Evolutionary conservation across 805 yeast genomes (phyloP).

Genomic region (Naumovozyma dairenensis): DNA sequence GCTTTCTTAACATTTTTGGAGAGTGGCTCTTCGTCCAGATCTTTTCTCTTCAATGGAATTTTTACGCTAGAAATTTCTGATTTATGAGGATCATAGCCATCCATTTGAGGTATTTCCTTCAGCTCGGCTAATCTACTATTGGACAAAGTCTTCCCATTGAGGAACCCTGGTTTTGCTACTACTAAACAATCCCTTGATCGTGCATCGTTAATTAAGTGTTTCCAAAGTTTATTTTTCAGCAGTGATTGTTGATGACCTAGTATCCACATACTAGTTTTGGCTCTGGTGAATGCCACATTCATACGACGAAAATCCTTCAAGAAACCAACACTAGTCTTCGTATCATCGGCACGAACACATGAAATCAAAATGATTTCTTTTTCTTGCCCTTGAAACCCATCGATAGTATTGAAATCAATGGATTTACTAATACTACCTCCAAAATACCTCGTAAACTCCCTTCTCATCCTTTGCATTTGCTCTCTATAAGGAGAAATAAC

Average conservation of each 20-base stretch:
- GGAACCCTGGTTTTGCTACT: conserved; percentile 23
- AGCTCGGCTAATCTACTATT: background rate
- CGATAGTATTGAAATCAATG: conserved; percentile 88
- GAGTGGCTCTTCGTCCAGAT: conserved; percentile 3
- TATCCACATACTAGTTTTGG: conserved; percentile 85
- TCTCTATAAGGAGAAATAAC: conserved; percentile 92
- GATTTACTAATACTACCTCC: conserved; percentile 56
- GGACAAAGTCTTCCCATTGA: conserved; percentile 5
- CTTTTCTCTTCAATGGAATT: background rate
- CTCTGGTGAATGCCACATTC: conserved; percentile 96
- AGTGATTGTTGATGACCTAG: conserved; percentile 71
- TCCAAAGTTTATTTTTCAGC: conserved; percentile 62
- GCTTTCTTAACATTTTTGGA: conserved; percentile 1
- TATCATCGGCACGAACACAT: conserved; percentile 80
- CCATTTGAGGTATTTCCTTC: conserved; percentile 2
- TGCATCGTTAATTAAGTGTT: conserved; percentile 57
- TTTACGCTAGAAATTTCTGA: no score
- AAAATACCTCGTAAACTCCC: conserved; percentile 44
- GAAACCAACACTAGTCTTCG: conserved; percentile 63
- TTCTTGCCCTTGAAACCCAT: conserved; percentile 97
- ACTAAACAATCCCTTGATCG: conserved; percentile 32
- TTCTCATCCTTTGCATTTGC: conserved; percentile 55
- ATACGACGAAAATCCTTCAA: conserved; percentile 85
- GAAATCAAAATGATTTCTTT: conserved; percentile 86
- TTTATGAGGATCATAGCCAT: background rate